These are phyloP conservation scores for Syncephalastrum contaminatum DNA, from an alignment of 371 early-diverging fungal species.

Conservation along the genomic window DNA sequence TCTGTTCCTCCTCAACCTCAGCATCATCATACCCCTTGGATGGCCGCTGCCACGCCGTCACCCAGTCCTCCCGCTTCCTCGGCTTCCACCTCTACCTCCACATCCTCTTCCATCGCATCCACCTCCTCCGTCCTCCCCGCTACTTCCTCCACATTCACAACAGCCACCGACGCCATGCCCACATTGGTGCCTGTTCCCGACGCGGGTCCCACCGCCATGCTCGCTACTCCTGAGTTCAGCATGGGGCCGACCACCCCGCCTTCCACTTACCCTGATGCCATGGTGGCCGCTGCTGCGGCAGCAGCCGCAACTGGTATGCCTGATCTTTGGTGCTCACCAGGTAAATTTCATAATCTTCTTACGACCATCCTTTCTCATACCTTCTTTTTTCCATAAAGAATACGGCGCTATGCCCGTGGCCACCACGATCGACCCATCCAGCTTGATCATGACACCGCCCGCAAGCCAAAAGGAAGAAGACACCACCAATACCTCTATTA, in stretches of 20 bases:
- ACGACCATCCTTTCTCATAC: neutral
- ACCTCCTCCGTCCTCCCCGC: slow-evolving; percentile 8
- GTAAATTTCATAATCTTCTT: neutral
- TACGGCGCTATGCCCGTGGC: slow-evolving; percentile 7
- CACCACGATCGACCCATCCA: slow-evolving; percentile 26
- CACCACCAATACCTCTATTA: neutral
- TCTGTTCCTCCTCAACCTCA: slow-evolving; percentile 14
- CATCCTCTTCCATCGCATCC: slow-evolving; percentile 8
- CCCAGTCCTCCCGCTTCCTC: slow-evolving; percentile 6
- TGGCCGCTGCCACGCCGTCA: neutral
- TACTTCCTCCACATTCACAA: slow-evolving; percentile 15
- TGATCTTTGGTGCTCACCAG: slow-evolving; percentile 20
- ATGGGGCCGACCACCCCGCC: neutral
- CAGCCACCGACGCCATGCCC: slow-evolving; percentile 8
- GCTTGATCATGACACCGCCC: slow-evolving; percentile 17
- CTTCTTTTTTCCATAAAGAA: no score
- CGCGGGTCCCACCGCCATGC: slow-evolving; percentile 46
- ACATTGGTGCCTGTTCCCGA: slow-evolving; percentile 42
- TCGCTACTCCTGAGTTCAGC: slow-evolving; percentile 19
- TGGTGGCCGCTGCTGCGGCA: slow-evolving; percentile 8
- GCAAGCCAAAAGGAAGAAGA: neutral
- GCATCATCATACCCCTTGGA: slow-evolving; percentile 11
- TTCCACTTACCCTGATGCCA: neutral
- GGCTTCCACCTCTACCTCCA: slow-evolving; percentile 1
- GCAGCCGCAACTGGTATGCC: slow-evolving; percentile 2